Percentiles rank a stretch among this genome's conserved stretches.
Conservation (phyloP, 2,329 filamentous ascomycete species). For the Emericellopsis atlantica region DNA sequence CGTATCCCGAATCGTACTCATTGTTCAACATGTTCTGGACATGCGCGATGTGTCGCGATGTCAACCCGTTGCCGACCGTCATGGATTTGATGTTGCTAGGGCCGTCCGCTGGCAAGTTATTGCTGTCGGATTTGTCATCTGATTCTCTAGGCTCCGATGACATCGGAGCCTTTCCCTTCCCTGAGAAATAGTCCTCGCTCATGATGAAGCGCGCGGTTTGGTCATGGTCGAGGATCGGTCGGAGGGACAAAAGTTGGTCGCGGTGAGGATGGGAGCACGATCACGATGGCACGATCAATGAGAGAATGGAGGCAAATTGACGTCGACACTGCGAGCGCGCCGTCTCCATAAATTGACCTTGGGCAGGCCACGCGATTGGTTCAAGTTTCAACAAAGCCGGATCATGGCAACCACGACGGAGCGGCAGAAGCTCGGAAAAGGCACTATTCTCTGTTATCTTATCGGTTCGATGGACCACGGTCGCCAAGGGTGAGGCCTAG, state of each 20-base stretch:
- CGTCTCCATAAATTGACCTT: not conserved
- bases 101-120: conserved; percentile 12
- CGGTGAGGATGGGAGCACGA: conserved; percentile 4
- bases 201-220: conserved; percentile 25
- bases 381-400: not conserved
- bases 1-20: conserved; percentile 85
- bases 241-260: not conserved
- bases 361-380: conserved; percentile 12
- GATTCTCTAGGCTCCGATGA: conserved; percentile 14
- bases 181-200: conserved; percentile 46
- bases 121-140: conserved; percentile 14
- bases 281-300: conserved; percentile 14
- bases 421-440: conserved; percentile 11
- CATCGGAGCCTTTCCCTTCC: conserved; percentile 37
- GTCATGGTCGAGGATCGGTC: conserved; percentile 17
- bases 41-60: conserved; percentile 68
- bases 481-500: conserved; percentile 2
- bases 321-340: conserved; percentile 9
- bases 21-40: conserved; percentile 58
- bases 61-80: conserved; percentile 74
- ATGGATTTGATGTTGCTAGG: conserved; percentile 54
- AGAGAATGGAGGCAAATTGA: conserved; percentile 14
- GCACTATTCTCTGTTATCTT: conserved; percentile 10
- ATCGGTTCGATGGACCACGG: conserved; percentile 6
- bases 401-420: not conserved